These are phyloP conservation scores for Wickerhamiella nectarea DNA, from an alignment of 805 yeast genomes.

Conservation along the genomic window DNA sequence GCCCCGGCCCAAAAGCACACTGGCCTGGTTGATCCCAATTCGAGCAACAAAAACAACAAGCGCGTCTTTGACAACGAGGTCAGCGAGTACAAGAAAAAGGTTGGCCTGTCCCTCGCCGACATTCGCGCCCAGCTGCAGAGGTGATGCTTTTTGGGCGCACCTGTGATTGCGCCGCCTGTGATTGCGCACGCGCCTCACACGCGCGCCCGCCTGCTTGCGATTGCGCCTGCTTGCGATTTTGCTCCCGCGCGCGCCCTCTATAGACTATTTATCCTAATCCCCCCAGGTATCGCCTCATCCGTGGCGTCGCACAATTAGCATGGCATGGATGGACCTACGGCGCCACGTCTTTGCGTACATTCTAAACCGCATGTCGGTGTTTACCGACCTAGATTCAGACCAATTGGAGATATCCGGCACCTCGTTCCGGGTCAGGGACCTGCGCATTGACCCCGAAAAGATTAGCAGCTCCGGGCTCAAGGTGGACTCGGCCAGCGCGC, in stretches of 20 bases:
- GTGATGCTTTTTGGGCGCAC: background rate
- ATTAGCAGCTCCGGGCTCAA: constrained; percentile 46
- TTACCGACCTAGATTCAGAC: constrained; percentile 69
- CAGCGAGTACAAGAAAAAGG: constrained; percentile 1
- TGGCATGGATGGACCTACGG: constrained; percentile 43
- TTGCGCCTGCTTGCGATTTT: too few relatives aligned
- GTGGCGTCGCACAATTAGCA: constrained; percentile 5
- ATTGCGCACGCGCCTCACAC: too few relatives aligned
- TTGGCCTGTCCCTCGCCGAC: constrained; percentile 7
- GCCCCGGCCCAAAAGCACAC: constrained; percentile 6
- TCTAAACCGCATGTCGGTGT: constrained; percentile 64
- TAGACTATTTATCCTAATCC: too few relatives aligned
- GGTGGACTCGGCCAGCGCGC: constrained; percentile 48
- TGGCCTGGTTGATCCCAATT: constrained; percentile 12
- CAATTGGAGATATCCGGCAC: constrained; percentile 67
- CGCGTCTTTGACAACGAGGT: constrained; percentile 6
- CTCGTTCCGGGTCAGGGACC: constrained; percentile 35
- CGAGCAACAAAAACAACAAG: constrained; percentile 4
- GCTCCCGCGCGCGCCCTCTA: too few relatives aligned
- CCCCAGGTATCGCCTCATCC: too few relatives aligned
- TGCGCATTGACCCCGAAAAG: constrained; percentile 59
- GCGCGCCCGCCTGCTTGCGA: too few relatives aligned
- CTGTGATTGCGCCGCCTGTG: too few relatives aligned
- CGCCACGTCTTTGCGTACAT: constrained; percentile 68
- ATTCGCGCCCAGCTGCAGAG: constrained; percentile 1